These are phyloP conservation scores for Aleurites moluccanus DNA, from an alignment of 441 rosid species.

Conservation along the genomic window DNA sequence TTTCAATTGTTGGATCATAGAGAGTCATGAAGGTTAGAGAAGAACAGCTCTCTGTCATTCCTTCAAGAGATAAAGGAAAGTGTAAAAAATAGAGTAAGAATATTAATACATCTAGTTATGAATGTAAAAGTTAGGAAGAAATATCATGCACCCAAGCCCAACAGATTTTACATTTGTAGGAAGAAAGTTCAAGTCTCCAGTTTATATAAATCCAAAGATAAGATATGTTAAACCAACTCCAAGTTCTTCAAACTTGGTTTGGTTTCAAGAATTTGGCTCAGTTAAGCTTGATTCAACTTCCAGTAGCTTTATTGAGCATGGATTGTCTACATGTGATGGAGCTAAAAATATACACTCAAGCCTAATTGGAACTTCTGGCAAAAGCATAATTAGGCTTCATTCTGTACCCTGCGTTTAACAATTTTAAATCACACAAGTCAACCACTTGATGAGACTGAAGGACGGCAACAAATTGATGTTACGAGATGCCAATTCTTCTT, in stretches of 20 bases:
- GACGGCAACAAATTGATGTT: not conserved
- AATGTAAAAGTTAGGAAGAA: not conserved
- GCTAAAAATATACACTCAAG: not conserved
- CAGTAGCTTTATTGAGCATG: not conserved
- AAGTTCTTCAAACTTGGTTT: not conserved
- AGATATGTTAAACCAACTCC: not conserved
- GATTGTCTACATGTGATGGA: not conserved
- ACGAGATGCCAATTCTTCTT: not conserved
- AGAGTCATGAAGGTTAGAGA: conserved; percentile 73
- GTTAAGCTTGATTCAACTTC: not conserved
- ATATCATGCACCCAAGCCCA: not conserved
- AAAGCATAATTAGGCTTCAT: not conserved
- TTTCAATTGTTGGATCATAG: conserved; percentile 42
- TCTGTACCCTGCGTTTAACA: not conserved
- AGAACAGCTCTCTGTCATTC: conserved; percentile 93
- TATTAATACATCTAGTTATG: conserved; percentile 5
- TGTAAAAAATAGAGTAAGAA: not conserved
- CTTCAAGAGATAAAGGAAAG: conserved; percentile 30
- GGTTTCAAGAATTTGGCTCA: not conserved
- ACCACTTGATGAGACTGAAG: not conserved
- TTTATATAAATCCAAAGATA: not conserved
- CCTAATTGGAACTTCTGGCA: not conserved
- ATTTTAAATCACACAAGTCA: not conserved
- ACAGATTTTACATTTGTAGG: not conserved
- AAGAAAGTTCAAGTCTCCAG: not conserved